Evolutionary conservation across 2,329 filamentous ascomycete species (phyloP).

Genomic region (Fusarium neocosmosporiellum): DNA sequence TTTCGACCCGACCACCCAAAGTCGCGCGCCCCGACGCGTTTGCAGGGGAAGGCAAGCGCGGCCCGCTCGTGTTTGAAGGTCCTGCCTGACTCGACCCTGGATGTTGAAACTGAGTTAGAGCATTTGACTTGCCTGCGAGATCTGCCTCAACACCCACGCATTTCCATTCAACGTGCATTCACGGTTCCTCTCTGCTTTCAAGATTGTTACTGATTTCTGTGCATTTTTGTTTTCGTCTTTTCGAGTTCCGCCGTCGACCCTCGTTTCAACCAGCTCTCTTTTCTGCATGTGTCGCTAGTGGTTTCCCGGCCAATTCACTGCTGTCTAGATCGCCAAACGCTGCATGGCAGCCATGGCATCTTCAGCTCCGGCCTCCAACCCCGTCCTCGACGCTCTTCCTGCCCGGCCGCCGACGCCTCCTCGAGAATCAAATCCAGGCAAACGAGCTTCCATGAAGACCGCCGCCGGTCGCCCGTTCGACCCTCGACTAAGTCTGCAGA

Average conservation of each 20-base stretch:
- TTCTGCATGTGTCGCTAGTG: conserved; percentile 38
- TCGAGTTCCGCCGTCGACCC: conserved; percentile 5
- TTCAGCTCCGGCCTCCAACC: conserved; percentile 51
- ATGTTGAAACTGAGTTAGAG: conserved; percentile 17
- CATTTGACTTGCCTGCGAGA: conserved; percentile 13
- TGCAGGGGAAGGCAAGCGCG: conserved; percentile 36
- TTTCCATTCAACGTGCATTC: not conserved
- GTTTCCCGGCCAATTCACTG: conserved; percentile 44
- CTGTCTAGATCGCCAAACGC: conserved; percentile 54
- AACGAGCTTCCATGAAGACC: conserved; percentile 50
- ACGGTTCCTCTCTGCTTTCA: not conserved
- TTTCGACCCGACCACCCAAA: conserved; percentile 24
- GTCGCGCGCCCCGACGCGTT: conserved; percentile 40
- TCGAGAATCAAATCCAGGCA: conserved; percentile 60
- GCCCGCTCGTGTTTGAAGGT: conserved; percentile 27
- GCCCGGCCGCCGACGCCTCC: conserved; percentile 75
- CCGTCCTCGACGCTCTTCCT: conserved; percentile 63
- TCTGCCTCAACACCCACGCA: conserved; percentile 24
- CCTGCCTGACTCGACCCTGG: conserved; percentile 12
- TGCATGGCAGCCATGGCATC: conserved; percentile 57
- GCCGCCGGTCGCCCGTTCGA: conserved; percentile 54
- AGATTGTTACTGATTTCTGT: not conserved
- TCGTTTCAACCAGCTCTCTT: conserved; percentile 2
- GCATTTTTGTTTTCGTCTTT: conserved; percentile 5
- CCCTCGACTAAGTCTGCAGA: conserved; percentile 54